phyloP scores from a whole-genome alignment of 164 flowering plant species.

The Nymphaea thermarum region DNA sequence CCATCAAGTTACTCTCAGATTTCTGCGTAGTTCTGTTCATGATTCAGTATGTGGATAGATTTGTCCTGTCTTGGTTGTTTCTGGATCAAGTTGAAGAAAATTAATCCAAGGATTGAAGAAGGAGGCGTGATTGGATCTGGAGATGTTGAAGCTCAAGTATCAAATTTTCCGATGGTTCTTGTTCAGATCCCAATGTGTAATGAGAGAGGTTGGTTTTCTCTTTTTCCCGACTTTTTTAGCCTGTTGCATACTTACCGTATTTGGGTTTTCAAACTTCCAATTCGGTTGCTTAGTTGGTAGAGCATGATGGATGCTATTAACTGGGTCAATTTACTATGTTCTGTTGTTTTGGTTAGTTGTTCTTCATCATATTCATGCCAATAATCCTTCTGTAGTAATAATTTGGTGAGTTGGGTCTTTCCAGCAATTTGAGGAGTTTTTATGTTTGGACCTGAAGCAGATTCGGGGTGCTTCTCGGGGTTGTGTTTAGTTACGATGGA shows the following conservation, averaged over 20 bases:
- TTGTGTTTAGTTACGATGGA: no score
- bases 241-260: no score
- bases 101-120: conserved; percentile 46
- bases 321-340: neutral
- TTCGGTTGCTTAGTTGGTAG: neutral
- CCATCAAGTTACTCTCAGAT: conserved; percentile 56
- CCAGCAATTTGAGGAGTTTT: no score
- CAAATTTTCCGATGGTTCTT: conserved; percentile 80
- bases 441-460: no score
- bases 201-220: conserved; percentile 79
- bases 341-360: neutral
- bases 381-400: neutral
- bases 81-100: conserved; percentile 59
- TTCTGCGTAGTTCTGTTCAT: conserved; percentile 71
- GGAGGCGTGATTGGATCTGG: conserved; percentile 14
- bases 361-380: neutral
- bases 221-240: neutral
- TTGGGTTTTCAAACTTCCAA: neutral
- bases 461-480: no score
- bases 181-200: conserved; percentile 98
- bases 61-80: conserved; percentile 60
- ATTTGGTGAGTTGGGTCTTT: no score
- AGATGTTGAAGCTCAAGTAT: conserved; percentile 21
- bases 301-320: no score
- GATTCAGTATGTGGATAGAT: conserved; percentile 85